Conservation (phyloP, 2,329 filamentous ascomycete genomes). For the Fusarium marasasianum region DNA sequence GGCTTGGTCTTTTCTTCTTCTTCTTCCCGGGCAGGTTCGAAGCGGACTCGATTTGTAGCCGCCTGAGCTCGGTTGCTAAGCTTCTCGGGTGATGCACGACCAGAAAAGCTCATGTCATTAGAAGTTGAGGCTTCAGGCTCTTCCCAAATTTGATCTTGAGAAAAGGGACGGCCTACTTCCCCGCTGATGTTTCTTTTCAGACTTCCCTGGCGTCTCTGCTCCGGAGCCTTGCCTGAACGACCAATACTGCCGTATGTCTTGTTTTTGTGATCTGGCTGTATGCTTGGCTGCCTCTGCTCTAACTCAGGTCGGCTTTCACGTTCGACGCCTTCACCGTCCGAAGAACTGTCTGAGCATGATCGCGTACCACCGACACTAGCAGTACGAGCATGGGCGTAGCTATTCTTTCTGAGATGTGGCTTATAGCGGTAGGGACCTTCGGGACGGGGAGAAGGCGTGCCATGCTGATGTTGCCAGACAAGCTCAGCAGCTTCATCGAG, state of each 20-base stretch:
- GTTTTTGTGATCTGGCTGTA: constrained; percentile 36
- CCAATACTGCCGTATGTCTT: constrained; percentile 56
- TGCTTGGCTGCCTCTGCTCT: constrained; percentile 33
- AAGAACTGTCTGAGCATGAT: constrained; percentile 63
- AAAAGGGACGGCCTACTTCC: constrained; percentile 72
- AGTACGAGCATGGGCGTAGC: constrained; percentile 73
- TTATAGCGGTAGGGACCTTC: constrained; percentile 74
- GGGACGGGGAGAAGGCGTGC: constrained; percentile 61
- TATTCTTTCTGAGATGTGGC: constrained; percentile 74
- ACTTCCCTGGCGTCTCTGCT: constrained; percentile 68
- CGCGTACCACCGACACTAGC: constrained; percentile 63
- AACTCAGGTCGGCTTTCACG: constrained; percentile 44
- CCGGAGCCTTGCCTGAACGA: constrained; percentile 48
- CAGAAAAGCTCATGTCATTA: constrained; percentile 26
- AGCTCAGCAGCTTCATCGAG: constrained; percentile 81
- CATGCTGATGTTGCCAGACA: constrained; percentile 79
- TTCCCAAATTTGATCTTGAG: constrained; percentile 86
- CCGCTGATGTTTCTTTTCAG: constrained; percentile 76
- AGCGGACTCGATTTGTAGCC: constrained; percentile 46
- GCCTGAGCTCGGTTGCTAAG: constrained; percentile 48
- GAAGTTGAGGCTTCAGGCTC: constrained; percentile 69
- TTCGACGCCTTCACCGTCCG: constrained; percentile 56
- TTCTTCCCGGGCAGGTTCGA: constrained; percentile 55
- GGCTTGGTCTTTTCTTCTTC: constrained; percentile 48
- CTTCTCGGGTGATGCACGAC: constrained; percentile 47